Conservation (phyloP, 192 early-diverging fungal genomes). For the Rhizoclosmatium sp. region DNA sequence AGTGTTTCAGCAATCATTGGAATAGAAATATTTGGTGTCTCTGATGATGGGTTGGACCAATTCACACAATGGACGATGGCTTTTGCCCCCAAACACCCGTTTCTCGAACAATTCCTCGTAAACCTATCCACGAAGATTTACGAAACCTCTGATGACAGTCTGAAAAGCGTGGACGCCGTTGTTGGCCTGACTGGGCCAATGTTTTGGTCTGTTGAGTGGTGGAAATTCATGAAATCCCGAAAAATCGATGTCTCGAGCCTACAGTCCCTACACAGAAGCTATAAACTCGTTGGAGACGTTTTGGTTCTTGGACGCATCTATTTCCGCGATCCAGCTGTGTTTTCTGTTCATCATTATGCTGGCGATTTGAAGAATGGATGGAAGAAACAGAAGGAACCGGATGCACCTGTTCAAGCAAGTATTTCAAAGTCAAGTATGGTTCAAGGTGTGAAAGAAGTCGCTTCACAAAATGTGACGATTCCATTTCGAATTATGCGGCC, state of each 20-base stretch:
- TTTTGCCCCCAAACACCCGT: conserved; percentile 24
- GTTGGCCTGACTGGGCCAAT: conserved; percentile 6
- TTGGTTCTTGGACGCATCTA: not conserved
- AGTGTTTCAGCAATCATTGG: conserved; percentile 21
- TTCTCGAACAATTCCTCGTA: not conserved
- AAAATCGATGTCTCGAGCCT: not conserved
- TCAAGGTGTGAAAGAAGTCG: too few relatives aligned
- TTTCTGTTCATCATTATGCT: not conserved
- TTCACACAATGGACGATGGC: conserved; percentile 41
- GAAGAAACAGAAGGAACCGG: not conserved
- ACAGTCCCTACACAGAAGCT: not conserved
- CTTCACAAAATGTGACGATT: too few relatives aligned
- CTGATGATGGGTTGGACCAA: conserved; percentile 9
- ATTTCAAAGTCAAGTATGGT: too few relatives aligned
- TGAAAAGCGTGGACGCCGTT: not conserved
- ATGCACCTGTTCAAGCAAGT: not conserved
- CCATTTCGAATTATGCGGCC: too few relatives aligned
- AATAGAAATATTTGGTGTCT: conserved; percentile 21
- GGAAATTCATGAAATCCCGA: not conserved
- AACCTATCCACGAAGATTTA: not conserved
- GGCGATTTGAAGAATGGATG: conserved; percentile 11
- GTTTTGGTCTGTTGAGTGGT: conserved; percentile 3
- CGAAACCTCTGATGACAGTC: not conserved
- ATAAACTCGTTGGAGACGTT: not conserved
- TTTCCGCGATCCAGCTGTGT: not conserved